Evolutionary conservation across 257 asterid species (phyloP).

Genomic region (Craterostigma plantagineum): DNA sequence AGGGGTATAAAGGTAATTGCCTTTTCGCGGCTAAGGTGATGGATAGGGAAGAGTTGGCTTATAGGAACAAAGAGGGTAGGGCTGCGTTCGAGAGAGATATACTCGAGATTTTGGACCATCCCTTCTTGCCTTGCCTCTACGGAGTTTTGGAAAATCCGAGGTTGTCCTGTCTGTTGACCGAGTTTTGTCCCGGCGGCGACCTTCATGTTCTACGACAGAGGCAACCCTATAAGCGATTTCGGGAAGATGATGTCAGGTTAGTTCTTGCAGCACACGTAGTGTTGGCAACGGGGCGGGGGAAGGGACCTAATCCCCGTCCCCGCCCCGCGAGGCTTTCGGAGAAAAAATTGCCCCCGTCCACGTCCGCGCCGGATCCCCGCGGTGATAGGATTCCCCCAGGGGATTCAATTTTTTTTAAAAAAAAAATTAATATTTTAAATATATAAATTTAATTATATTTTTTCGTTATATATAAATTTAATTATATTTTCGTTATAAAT

Average conservation of each 20-base stretch:
- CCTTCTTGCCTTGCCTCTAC: conserved; percentile 61
- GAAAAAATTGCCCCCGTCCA: no score
- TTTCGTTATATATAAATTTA: no score
- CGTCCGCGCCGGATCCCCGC: no score
- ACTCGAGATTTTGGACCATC: conserved; percentile 64
- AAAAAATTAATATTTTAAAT: no score
- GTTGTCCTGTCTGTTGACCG: conserved; percentile 63
- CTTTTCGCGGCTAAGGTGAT: conserved; percentile 77
- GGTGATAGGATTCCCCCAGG: no score
- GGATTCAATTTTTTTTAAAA: no score
- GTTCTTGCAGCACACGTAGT: no score
- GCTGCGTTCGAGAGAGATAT: conserved; percentile 57
- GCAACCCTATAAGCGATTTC: conserved; percentile 39
- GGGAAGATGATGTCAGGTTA: conserved; percentile 51
- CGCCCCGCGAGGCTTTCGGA: no score
- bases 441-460: no score
- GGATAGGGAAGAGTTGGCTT: conserved; percentile 54
- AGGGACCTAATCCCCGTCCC: no score
- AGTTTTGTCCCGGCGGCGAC: conserved; percentile 76
- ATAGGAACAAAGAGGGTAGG: conserved; percentile 50
- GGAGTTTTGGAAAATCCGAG: conserved; percentile 33
- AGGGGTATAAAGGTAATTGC: conserved; percentile 22
- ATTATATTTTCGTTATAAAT: no score
- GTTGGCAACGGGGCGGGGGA: no score
- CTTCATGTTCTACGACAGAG: conserved; percentile 67